These are phyloP conservation scores for Calocybe gambosa DNA, from an alignment of 1,284 basidiomycete genomes.

Conservation along the genomic window DNA sequence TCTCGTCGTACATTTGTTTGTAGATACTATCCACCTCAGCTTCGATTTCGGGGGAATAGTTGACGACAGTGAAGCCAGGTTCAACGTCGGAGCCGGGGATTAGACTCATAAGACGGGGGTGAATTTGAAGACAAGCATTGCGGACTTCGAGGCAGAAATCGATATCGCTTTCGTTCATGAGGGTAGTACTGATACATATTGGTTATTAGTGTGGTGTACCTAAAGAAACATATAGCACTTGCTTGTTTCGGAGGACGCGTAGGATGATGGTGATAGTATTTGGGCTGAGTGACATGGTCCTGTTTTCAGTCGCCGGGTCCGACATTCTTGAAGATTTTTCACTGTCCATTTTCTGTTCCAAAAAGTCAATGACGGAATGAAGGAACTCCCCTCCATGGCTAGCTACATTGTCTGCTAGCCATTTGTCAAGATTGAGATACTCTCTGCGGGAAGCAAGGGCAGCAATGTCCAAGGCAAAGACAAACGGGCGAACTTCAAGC, in stretches of 20 bases:
- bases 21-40: conserved; percentile 93
- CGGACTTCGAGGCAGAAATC: conserved; percentile 90
- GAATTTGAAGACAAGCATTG: conserved; percentile 90
- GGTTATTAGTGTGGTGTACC: conserved; percentile 4
- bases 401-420: conserved; percentile 85
- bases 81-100: conserved; percentile 84
- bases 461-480: conserved; percentile 89
- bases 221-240: conserved; percentile 17
- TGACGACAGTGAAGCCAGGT: conserved; percentile 88
- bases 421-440: conserved; percentile 93
- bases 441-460: conserved; percentile 90
- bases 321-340: conserved; percentile 78
- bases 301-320: conserved; percentile 71
- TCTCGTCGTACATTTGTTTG: conserved; percentile 97
- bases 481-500: conserved; percentile 82
- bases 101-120: conserved; percentile 96
- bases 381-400: conserved; percentile 83
- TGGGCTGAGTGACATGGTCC: conserved; percentile 78
- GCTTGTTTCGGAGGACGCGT: conserved; percentile 79
- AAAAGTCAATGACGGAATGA: conserved; percentile 79
- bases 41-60: conserved; percentile 86
- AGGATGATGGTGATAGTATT: conserved; percentile 91
- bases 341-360: conserved; percentile 87
- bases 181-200: conserved; percentile 41
- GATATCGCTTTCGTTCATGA: conserved; percentile 74